These are phyloP conservation scores for Nakazawaea holstii DNA, from an alignment of 805 yeast genomes.

Conservation along the genomic window DNA sequence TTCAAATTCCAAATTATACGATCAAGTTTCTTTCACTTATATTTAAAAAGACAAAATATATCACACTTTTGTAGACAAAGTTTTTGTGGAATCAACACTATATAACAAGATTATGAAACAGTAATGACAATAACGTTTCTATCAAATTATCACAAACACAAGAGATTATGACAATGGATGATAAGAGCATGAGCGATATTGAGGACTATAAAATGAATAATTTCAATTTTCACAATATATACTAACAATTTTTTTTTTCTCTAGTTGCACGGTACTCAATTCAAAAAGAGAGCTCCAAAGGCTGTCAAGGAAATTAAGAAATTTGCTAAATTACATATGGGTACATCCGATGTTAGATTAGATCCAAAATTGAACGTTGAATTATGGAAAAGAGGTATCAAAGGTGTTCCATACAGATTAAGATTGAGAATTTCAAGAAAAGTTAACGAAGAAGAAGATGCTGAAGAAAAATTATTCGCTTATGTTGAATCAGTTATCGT, in stretches of 20 bases:
- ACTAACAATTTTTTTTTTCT: conserved; percentile 14
- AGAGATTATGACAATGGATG: no score
- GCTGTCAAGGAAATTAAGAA: conserved; percentile 99
- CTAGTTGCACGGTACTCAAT: conserved; percentile 94
- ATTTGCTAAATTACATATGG: conserved; percentile 98
- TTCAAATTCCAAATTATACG: no score
- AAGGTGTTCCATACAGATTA: conserved; percentile 97
- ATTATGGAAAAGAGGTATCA: conserved; percentile 99
- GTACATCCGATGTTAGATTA: conserved; percentile 97
- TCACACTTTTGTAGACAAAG: no score
- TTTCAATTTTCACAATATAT: conserved; percentile 3
- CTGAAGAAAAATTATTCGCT: conserved; percentile 95
- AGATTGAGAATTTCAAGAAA: conserved; percentile 98
- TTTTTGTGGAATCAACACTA: neutral
- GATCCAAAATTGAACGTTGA: conserved; percentile 98
- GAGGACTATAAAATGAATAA: no score
- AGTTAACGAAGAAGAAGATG: conserved; percentile 99
- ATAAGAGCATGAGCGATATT: neutral
- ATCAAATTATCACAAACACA: neutral
- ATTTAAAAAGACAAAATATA: no score
- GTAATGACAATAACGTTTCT: neutral
- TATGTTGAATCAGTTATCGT: conserved; percentile 97
- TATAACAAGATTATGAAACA: no score
- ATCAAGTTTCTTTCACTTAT: no score
- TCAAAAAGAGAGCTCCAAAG: conserved; percentile 99